Evolutionary conservation across 2,329 filamentous ascomycete species (phyloP).

Genomic region (Corniculantispora saksenae): DNA sequence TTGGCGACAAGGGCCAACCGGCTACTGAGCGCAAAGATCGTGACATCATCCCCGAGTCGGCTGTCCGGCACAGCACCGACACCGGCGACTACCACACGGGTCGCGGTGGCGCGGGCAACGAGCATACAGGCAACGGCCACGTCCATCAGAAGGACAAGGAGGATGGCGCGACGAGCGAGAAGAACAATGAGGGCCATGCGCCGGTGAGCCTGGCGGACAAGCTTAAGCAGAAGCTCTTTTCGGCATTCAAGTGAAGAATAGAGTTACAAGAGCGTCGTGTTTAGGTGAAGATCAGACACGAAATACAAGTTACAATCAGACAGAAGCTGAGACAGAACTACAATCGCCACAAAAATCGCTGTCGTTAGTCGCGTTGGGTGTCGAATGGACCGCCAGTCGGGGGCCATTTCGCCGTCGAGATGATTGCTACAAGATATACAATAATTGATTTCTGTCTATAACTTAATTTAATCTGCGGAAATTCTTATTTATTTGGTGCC

Average conservation of each 20-base stretch:
- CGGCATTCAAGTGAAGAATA: slow-evolving; percentile 43
- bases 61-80: slow-evolving; percentile 50
- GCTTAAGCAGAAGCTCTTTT: slow-evolving; percentile 58
- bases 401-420: no score
- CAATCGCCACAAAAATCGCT: no score
- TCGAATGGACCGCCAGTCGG: no score
- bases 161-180: slow-evolving; percentile 30
- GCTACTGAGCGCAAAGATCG: slow-evolving; percentile 47
- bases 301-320: no score
- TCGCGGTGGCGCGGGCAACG: slow-evolving; percentile 62
- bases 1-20: slow-evolving; percentile 49
- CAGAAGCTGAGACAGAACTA: no score
- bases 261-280: no score
- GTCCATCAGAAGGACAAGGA: slow-evolving; percentile 28
- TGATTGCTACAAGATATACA: no score
- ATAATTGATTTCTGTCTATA: no score
- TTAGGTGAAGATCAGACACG: no score
- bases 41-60: slow-evolving; percentile 55
- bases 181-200: slow-evolving; percentile 30
- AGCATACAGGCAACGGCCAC: slow-evolving; percentile 35
- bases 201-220: slow-evolving; percentile 54
- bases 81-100: slow-evolving; percentile 57
- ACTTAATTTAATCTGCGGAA: no score
- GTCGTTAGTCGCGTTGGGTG: no score
- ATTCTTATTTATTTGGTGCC: no score